phyloP scores from a whole-genome alignment of 306 rosid genomes.

The Ormosia emarginata region DNA sequence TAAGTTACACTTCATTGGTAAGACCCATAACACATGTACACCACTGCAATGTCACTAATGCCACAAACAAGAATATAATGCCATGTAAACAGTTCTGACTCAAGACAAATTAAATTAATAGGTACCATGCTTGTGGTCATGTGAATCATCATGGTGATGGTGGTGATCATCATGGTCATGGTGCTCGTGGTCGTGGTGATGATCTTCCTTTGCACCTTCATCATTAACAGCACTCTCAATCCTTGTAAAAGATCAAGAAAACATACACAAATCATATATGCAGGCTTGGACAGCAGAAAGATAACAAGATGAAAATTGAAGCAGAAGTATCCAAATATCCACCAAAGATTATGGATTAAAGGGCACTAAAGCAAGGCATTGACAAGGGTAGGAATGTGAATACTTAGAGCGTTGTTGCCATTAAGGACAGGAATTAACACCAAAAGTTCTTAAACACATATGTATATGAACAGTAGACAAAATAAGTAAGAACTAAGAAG shows the following conservation, averaged over 20 bases:
- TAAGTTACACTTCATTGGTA: background rate
- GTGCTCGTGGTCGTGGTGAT: conserved; percentile 44
- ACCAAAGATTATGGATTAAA: background rate
- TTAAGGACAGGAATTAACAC: background rate
- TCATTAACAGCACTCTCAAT: conserved; percentile 71
- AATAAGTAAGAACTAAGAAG: background rate
- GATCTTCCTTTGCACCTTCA: conserved; percentile 65
- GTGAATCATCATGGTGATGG: conserved; percentile 48
- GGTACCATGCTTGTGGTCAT: conserved; percentile 79
- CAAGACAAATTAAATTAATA: background rate
- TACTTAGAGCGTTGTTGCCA: background rate
- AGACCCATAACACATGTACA: background rate
- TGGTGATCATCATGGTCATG: conserved; percentile 49
- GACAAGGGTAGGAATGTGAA: background rate
- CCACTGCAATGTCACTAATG: background rate
- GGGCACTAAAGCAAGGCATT: conserved; percentile 3
- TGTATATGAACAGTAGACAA: background rate
- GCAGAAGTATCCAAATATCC: background rate
- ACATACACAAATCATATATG: conserved; percentile 20
- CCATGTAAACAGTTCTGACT: background rate
- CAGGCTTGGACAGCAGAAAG: conserved; percentile 11
- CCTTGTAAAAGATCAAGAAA: conserved; percentile 45
- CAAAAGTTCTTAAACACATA: background rate
- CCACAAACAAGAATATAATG: conserved; percentile 7
- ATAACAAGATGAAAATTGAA: background rate